Evolutionary conservation across 1,139 yeast species (phyloP), one percentile per base, ranked within the genome.

Genomic region (Debaryomyces subglobosus): DNA sequence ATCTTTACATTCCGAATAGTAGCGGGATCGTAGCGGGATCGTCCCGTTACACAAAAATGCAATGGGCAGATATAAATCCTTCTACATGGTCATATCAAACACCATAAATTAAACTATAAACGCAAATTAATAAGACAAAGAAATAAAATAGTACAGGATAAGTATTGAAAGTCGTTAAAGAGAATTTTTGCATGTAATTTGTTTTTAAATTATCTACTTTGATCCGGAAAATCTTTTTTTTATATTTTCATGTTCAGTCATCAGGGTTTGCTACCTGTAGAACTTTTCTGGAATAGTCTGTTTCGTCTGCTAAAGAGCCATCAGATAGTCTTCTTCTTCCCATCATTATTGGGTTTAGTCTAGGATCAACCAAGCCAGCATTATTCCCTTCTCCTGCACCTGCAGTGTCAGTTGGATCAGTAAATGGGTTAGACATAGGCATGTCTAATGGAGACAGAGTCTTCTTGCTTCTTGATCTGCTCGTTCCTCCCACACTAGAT

Each of bases 181-280:
- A 30, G 32, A 15, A 18, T 30, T 27, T 30, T 29, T 21, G 32
- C 18, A 37, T 23, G 40, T 24, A 37, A 21, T 40, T 40, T 40
- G 32, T 27, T 16, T 40, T 16, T 5, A 13, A 12, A 20, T 30
- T 40, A n/a, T 23, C 33, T 32, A 27, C 18, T 30, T 15, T 15
- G 36, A 30, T 30, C 43, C 43, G 25, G 9, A 40, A 40, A 30
- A 16, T 16, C 20, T 23, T 37, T 25, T 35, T 24, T 24, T 24
- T 10, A 37, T 37, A 15, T 37, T 18, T 23, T 37, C 39, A 44
- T 12, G 16, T 39, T 39, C 42, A 39, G 23, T 25, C 36, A 61
- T 85, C 90, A 8, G 92, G 91, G 60, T 86, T 87, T 39, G 91
- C 86, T 23, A 87, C 92, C 52, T 85, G 83, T 48, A 87, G 71